Evolutionary conservation across 192 early-diverging fungal genomes (phyloP).

Genomic region (Linnemannia zychae): DNA sequence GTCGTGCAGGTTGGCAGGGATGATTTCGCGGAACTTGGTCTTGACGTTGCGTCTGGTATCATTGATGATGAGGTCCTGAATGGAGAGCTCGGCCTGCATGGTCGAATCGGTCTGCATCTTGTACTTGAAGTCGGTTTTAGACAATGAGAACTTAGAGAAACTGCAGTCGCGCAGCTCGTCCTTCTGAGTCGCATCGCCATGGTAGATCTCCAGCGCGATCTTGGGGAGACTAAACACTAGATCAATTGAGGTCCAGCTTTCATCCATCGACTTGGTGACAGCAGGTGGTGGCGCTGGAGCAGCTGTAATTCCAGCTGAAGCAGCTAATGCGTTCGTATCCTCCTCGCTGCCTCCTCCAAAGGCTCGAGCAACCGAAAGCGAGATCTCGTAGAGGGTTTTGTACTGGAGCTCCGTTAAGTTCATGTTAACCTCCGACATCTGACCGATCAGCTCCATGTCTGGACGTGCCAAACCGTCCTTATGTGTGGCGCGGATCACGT

Average conservation of each 20-base stretch:
- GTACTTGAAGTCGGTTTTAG: constrained; percentile 67
- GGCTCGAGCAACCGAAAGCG: constrained; percentile 64
- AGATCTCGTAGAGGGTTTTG: constrained; percentile 78
- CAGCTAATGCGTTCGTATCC: constrained; percentile 24
- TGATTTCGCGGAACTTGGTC: constrained; percentile 88
- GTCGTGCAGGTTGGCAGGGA: constrained; percentile 71
- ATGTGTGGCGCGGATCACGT: constrained; percentile 70
- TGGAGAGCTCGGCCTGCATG: constrained; percentile 77
- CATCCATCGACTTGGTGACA: constrained; percentile 6
- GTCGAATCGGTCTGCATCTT: constrained; percentile 69
- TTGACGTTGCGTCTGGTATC: constrained; percentile 84
- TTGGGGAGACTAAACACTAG: constrained; percentile 76
- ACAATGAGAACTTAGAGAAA: constrained; percentile 64
- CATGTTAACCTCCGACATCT: constrained; percentile 82
- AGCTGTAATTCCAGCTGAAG: constrained; percentile 32
- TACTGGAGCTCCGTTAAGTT: constrained; percentile 88
- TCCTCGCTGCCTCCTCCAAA: constrained; percentile 54
- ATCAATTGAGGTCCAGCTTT: constrained; percentile 60
- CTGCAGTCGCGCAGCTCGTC: constrained; percentile 65
- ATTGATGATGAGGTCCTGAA: constrained; percentile 78
- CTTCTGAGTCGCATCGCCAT: constrained; percentile 67
- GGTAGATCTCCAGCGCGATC: constrained; percentile 86
- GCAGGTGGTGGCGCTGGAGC: constrained; percentile 11
- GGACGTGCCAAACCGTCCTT: constrained; percentile 67
- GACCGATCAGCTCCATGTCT: constrained; percentile 73